Evolutionary conservation across 768 basidiomycete genomes (phyloP), one percentile per base, ranked within the genome.

Genomic region (Cystobasidium ongulense): DNA sequence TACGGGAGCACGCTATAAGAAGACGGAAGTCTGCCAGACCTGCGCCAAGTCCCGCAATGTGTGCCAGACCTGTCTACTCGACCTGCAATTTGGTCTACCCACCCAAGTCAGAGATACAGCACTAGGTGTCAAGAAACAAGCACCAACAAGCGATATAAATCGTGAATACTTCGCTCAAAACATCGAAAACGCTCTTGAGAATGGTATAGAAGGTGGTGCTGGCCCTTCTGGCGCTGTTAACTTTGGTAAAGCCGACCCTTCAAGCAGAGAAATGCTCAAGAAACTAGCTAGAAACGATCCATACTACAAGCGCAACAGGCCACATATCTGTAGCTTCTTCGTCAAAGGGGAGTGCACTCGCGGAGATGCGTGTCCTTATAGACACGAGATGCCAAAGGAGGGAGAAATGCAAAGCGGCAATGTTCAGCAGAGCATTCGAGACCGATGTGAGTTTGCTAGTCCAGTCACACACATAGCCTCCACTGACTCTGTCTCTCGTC

Each of bases 91-190:
- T 77, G 91, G 91, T 31, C 83, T 99, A 25, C 96, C 96, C 4
- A 94, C 93, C 0, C 96, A 99, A 85, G 93, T 98, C 11, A 86
- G 96, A 65, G 96, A 99, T 81, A 96, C 94, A 1, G 96, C 96
- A 10, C 82, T 99, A 63, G 92, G 89, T 0, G 77, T 90, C 27
- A 84, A 89, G 80, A 78, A 77, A 72, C 89, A 90, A 75, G 95
- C 96, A 0, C 96, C 96, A 4, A 93, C 89, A 63, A 95, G 93
- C 80, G 94, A 98, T 77, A 90, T 99, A 82, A 99, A 99, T 81
- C 86, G 95, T 79, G 91, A 95, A 83, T 95, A 90, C 80, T 90
- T 90, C 80, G 91, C 91, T 0, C 91, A 95, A 82, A 93, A 92
- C 81, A 88, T 92, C 88, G 89, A 91, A 81, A 83, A 84, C 73